These are phyloP conservation scores for Musa balbisiana DNA, from an alignment of 202 grass and related monocot genomes.

Conservation along the genomic window DNA sequence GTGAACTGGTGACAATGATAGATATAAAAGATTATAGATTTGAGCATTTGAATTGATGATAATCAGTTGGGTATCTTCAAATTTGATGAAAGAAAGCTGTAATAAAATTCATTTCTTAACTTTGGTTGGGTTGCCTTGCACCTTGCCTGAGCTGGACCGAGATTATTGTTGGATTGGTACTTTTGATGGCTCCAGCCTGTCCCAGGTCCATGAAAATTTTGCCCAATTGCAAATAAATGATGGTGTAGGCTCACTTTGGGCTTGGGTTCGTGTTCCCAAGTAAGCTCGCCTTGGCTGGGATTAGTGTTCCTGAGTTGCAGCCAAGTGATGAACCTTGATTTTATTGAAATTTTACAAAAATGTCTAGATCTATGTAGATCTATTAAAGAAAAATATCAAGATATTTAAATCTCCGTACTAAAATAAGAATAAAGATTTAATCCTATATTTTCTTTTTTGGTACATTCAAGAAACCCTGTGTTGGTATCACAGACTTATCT, in stretches of 20 bases:
- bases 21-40: no score
- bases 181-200: background rate
- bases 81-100: no score
- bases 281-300: no score
- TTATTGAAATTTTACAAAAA: background rate
- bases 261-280: no score
- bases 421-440: background rate
- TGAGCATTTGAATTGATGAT: no score
- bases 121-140: background rate
- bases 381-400: background rate
- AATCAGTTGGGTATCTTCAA: no score
- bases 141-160: background rate
- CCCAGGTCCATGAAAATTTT: background rate
- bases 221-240: no score
- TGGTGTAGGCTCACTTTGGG: no score
- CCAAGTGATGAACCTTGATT: background rate
- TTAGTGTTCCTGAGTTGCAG: no score
- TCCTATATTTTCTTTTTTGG: background rate
- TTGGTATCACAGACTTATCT: slow-evolving; percentile 61
- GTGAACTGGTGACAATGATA: background rate
- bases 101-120: background rate
- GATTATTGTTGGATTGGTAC: background rate
- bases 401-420: background rate
- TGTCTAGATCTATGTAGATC: background rate
- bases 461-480: background rate